A percentile compares a stretch with the other conserved stretches of the same genome.
phyloP scores from a whole-genome alignment of 2,329 filamentous ascomycete species.

The Gremmenia infestans region DNA sequence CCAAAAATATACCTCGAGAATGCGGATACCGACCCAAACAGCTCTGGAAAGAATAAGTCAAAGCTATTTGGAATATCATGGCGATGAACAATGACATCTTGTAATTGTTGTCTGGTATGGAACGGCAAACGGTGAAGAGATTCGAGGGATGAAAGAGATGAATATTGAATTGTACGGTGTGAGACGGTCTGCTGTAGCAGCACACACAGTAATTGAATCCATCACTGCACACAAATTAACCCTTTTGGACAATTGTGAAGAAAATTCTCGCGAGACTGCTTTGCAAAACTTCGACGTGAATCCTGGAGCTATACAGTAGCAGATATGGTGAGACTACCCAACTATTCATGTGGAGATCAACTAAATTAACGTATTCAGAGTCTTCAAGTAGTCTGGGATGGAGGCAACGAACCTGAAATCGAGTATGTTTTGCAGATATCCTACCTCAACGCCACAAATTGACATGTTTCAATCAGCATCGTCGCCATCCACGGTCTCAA shows the following conservation, averaged over 20 bases:
- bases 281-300: neutral
- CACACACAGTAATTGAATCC: neutral
- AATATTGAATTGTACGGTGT: neutral
- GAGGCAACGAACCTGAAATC: neutral
- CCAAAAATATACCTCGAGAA: constrained; percentile 62
- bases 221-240: neutral
- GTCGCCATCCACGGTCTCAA: neutral
- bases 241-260: neutral
- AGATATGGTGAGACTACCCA: neutral
- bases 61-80: constrained; percentile 32
- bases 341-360: neutral
- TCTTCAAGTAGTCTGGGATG: neutral
- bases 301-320: neutral
- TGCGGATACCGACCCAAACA: constrained; percentile 36
- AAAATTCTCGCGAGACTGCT: neutral
- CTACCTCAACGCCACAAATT: neutral
- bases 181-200: neutral
- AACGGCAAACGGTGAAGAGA: neutral
- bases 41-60: constrained; percentile 26
- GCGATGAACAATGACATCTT: constrained; percentile 12
- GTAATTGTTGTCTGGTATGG: neutral
- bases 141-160: neutral
- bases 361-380: neutral
- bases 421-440: neutral
- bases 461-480: neutral